These are phyloP conservation scores for Patellifolia procumbens DNA, from an alignment of 179 eudicot genomes.

Conservation along the genomic window DNA sequence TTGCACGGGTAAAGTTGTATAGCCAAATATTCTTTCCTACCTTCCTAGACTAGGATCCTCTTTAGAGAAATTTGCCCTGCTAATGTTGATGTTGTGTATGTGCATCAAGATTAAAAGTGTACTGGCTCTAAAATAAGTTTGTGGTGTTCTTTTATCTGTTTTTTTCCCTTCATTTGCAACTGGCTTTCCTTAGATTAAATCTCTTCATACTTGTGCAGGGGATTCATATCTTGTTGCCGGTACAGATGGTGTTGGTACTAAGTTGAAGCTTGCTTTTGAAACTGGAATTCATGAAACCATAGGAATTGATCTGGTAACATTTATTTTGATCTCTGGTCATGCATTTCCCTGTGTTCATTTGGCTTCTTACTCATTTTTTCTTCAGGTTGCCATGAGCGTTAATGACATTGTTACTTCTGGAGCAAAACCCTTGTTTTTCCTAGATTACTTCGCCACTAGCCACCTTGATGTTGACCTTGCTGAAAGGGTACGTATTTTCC, in stretches of 20 bases:
- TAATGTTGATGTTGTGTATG: background rate
- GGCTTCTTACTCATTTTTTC: background rate
- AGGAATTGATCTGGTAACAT: conserved; percentile 86
- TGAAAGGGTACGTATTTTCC: conserved; percentile 60
- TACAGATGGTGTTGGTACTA: conserved; percentile 98
- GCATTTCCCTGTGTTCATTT: background rate
- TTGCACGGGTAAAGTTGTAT: background rate
- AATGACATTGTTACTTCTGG: conserved; percentile 96
- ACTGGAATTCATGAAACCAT: conserved; percentile 92
- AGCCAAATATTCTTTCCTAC: background rate
- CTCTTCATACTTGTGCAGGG: conserved; percentile 42
- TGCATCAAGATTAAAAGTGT: background rate
- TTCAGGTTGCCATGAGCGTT: conserved; percentile 97
- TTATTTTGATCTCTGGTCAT: conserved; percentile 14
- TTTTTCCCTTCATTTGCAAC: background rate
- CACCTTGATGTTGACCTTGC: conserved; percentile 94
- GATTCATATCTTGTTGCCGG: conserved; percentile 98
- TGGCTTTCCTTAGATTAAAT: background rate
- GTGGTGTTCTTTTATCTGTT: background rate
- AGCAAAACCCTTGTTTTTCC: conserved; percentile 89
- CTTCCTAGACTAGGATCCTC: background rate
- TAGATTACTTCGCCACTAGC: conserved; percentile 94
- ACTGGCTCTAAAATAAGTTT: background rate
- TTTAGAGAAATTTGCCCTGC: background rate
- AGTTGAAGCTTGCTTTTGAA: conserved; percentile 93